Percentiles rank a stretch among this genome's conserved stretches.
Evolutionary conservation across 2,329 filamentous ascomycete genomes (phyloP).

Genomic region (Alternaria sp.): DNA sequence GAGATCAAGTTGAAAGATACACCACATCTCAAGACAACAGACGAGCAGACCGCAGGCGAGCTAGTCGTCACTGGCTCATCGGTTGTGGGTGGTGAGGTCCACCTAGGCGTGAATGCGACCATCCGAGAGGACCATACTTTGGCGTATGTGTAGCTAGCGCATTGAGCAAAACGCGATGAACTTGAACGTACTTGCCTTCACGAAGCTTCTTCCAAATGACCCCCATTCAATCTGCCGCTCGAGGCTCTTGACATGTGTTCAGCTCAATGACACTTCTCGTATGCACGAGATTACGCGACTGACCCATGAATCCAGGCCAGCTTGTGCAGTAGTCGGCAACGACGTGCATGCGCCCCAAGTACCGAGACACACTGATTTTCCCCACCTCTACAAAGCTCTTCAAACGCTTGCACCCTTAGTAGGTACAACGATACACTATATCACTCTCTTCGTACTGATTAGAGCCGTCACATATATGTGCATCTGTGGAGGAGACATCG

Average conservation of each 20-base stretch:
- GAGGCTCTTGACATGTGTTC: background rate
- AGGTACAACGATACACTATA: background rate
- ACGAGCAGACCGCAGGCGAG: slow-evolving; percentile 61
- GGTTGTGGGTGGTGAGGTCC: slow-evolving; percentile 71
- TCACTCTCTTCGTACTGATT: background rate
- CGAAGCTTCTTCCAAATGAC: background rate
- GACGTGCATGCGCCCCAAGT: background rate
- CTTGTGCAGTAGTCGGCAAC: background rate
- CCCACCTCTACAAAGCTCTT: background rate
- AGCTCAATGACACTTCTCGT: background rate
- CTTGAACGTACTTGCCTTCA: background rate
- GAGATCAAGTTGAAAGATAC: slow-evolving; percentile 78
- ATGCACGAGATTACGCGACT: background rate
- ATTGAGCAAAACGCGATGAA: background rate
- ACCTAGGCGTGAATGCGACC: slow-evolving; percentile 67
- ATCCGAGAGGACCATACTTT: slow-evolving; percentile 78
- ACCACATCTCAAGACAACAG: slow-evolving; percentile 66
- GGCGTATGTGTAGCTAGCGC: slow-evolving; percentile 53
- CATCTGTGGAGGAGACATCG: background rate
- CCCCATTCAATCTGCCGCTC: background rate
- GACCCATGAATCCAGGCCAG: background rate
- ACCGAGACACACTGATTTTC: background rate
- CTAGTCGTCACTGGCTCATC: slow-evolving; percentile 75
- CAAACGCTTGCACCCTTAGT: background rate
- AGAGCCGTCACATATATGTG: background rate